Base-by-base conservation (phyloP, 2,329 filamentous ascomycete species). In the Cordyceps cateniannulata region DNA sequence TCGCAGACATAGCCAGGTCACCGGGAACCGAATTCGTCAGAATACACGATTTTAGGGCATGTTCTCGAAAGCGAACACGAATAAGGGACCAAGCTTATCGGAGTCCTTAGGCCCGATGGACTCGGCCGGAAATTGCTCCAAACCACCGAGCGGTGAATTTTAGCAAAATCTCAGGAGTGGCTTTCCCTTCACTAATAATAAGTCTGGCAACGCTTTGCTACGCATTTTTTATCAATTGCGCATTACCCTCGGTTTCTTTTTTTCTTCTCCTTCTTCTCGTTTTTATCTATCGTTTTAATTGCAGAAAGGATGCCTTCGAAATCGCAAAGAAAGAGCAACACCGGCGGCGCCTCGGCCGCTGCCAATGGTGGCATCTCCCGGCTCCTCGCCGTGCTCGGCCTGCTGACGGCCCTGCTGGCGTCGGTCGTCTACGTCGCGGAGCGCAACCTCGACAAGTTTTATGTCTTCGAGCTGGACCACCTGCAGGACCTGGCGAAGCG, bases 381-480 rank as follows among this genome's bases (percentile, higher is more conserved):
- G 61, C 70, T 79, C 62, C 73, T 84, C 64, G 78, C 75, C 64
- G 70, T 82, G 65, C 67, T 86, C 63, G 80, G 79, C 54, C 67
- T 85, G 59, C 66, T 85, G 51, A 73, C 85, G 56, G 84, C 79
- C 60, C 68, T 85, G 64, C 70, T 87, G 59, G 75, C 79, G 14
- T 79, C 81, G 8, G 66, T 85, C 59, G 76, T 81, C 67, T 82
- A 82, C 73, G 67, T 81, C 62, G 71, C 85, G 45, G 85, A 88
- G 72, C 77, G 80, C 67, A 82, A 83, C 72, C 76, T 85, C 61
- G 77, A 84, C 63, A 75, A 72, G 62, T 86, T 93, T 78, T 95
- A 92, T 81, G 84, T 95, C 73, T 93, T 96, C 75, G 77, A 86
- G 59, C 82, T 83, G 2, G 77, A 80, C 18, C 81, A 90, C 63